These are phyloP conservation scores for Mucor irregularis DNA, from an alignment of 371 early-diverging fungal species.

Conservation along the genomic window DNA sequence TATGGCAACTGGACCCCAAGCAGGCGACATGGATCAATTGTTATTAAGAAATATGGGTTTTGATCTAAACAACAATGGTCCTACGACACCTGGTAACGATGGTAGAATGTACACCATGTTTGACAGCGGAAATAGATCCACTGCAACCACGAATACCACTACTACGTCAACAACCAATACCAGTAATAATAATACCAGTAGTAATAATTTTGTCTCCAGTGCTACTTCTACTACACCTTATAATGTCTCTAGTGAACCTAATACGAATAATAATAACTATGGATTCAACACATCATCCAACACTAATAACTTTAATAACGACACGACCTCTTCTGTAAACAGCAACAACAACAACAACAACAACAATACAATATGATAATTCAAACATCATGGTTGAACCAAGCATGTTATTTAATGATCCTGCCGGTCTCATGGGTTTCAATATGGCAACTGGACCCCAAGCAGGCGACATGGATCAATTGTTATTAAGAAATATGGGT, in stretches of 20 bases:
- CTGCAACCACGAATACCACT: not conserved
- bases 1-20: conserved; percentile 4
- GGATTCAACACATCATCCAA: not conserved
- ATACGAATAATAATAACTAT: not conserved
- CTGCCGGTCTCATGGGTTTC: conserved; percentile 17
- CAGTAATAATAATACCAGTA: not conserved
- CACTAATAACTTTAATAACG: not conserved
- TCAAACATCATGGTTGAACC: conserved; percentile 27
- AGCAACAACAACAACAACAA: not conserved
- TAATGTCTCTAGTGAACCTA: not conserved
- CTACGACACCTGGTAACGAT: not conserved
- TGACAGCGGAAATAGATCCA: not conserved
- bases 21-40: conserved; percentile 25
- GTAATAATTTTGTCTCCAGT: not conserved
- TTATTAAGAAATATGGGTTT: conserved; percentile 34
- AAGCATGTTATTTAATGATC: conserved; percentile 31
- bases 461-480: conserved; percentile 22
- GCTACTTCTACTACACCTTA: not conserved
- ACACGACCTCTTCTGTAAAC: not conserved
- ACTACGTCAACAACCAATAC: not conserved
- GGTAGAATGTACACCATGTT: conserved; percentile 5
- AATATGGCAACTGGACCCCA: conserved; percentile 6
- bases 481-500: conserved; percentile 32
- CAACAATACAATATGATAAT: conserved; percentile 6
- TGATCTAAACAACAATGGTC: conserved; percentile 12